Evolutionary conservation across 805 yeast species (phyloP).

Genomic region (Starmerella etchellsii): DNA sequence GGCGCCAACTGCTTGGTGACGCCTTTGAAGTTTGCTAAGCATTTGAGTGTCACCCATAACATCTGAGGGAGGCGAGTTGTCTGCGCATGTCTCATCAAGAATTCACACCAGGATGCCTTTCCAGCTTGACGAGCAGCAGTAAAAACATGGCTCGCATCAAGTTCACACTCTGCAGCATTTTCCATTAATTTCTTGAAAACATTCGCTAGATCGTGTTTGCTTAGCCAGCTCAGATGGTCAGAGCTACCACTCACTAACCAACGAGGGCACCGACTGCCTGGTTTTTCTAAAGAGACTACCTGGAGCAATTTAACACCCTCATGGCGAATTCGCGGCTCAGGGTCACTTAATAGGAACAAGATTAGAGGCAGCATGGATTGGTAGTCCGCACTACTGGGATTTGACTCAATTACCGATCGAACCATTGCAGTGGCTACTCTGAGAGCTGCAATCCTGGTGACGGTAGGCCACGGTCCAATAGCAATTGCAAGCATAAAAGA

Average conservation of each 20-base stretch:
- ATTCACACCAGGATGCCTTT: constrained; percentile 22
- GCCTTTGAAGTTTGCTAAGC: constrained; percentile 32
- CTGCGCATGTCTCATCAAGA: constrained; percentile 21
- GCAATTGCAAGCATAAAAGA: constrained; percentile 30
- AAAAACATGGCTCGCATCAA: constrained; percentile 40
- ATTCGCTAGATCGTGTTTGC: constrained; percentile 49
- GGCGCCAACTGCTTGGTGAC: constrained; percentile 32
- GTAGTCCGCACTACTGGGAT: constrained; percentile 21
- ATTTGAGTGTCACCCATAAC: constrained; percentile 39
- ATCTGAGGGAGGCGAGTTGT: constrained; percentile 40
- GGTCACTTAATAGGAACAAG: constrained; percentile 26
- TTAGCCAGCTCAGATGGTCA: constrained; percentile 33
- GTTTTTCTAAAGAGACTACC: constrained; percentile 5
- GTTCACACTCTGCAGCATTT: constrained; percentile 32
- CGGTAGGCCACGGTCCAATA: constrained; percentile 26
- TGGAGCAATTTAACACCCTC: constrained; percentile 21
- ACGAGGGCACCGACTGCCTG: constrained; percentile 20
- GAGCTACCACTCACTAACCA: constrained; percentile 1
- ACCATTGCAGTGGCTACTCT: constrained; percentile 15
- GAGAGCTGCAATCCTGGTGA: constrained; percentile 29
- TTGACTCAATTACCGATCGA: constrained; percentile 14
- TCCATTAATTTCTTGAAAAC: constrained; percentile 33
- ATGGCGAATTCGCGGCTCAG: constrained; percentile 26
- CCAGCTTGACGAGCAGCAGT: constrained; percentile 25
- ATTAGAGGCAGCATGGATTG: constrained; percentile 28